A percentile compares a stretch with the other conserved stretches of the same genome.
Evolutionary conservation across 2,329 filamentous ascomycete genomes (phyloP).

Genomic region (Aspergillus arachidicola): DNA sequence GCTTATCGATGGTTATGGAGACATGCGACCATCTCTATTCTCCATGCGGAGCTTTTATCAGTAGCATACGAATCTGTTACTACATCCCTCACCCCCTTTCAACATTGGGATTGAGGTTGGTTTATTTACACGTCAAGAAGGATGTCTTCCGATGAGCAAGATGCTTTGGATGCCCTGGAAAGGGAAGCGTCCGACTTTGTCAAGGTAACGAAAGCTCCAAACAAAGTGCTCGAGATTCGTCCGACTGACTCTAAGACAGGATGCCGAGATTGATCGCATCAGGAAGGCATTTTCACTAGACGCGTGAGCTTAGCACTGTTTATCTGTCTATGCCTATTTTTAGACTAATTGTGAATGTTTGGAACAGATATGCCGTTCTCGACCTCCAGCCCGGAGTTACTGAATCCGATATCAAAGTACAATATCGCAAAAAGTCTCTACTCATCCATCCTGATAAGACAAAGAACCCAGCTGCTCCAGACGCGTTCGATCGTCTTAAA

Average conservation of each 20-base stretch:
- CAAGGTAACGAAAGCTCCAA: conserved; percentile 57
- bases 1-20: conserved; percentile 15
- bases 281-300: conserved; percentile 83
- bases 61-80: background rate
- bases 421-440: conserved; percentile 96
- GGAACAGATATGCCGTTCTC: conserved; percentile 78
- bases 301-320: conserved; percentile 52
- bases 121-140: conserved; percentile 5
- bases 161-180: conserved; percentile 79
- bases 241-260: conserved; percentile 54
- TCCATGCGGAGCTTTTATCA: background rate
- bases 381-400: conserved; percentile 94
- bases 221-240: background rate
- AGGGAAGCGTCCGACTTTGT: conserved; percentile 86
- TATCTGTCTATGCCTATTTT: background rate
- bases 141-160: conserved; percentile 67
- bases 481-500: conserved; percentile 94
- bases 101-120: background rate
- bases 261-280: conserved; percentile 94
- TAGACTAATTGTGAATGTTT: background rate
- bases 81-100: background rate
- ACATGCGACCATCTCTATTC: conserved; percentile 5
- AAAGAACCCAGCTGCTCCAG: conserved; percentile 82
- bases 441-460: conserved; percentile 99
- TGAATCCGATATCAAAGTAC: conserved; percentile 91